These are phyloP conservation scores for Huntiella bhutanensis DNA, from an alignment of 2,329 filamentous ascomycete genomes.

Conservation along the genomic window DNA sequence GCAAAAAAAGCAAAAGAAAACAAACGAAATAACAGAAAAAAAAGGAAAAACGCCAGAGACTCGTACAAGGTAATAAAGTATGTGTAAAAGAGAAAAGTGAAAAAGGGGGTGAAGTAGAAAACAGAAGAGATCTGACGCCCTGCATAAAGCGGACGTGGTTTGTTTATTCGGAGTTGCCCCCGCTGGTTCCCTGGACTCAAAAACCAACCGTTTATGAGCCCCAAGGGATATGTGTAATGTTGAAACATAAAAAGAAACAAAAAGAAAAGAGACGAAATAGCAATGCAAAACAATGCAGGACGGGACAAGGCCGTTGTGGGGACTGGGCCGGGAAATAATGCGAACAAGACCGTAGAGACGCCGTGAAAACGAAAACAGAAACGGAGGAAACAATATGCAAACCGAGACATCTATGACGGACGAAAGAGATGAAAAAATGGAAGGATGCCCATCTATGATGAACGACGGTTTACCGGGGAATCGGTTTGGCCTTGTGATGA, in stretches of 20 bases:
- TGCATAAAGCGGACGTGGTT: not conserved
- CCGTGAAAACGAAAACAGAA: not conserved
- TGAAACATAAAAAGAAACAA: not conserved
- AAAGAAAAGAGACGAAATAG: conserved; percentile 4
- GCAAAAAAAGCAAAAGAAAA: not conserved
- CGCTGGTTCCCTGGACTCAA: too few relatives aligned
- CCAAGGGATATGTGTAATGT: not conserved
- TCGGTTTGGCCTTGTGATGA: too few relatives aligned
- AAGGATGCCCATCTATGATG: too few relatives aligned
- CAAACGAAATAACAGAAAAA: not conserved
- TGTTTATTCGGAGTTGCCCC: too few relatives aligned
- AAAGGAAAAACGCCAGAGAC: conserved; percentile 1
- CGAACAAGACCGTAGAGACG: too few relatives aligned
- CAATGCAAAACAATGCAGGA: conserved; percentile 1
- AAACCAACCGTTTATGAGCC: not conserved
- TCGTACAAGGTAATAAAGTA: not conserved
- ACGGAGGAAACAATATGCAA: not conserved
- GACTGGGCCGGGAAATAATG: too few relatives aligned
- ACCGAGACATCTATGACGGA: not conserved
- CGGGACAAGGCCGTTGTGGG: not conserved
- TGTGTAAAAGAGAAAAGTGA: not conserved
- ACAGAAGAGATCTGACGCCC: not conserved
- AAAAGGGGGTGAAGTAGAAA: not conserved
- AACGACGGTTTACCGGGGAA: too few relatives aligned
- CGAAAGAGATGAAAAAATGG: not conserved